These are phyloP conservation scores for Pterocarpus santalinus DNA, from an alignment of 306 rosid genomes.

Conservation along the genomic window DNA sequence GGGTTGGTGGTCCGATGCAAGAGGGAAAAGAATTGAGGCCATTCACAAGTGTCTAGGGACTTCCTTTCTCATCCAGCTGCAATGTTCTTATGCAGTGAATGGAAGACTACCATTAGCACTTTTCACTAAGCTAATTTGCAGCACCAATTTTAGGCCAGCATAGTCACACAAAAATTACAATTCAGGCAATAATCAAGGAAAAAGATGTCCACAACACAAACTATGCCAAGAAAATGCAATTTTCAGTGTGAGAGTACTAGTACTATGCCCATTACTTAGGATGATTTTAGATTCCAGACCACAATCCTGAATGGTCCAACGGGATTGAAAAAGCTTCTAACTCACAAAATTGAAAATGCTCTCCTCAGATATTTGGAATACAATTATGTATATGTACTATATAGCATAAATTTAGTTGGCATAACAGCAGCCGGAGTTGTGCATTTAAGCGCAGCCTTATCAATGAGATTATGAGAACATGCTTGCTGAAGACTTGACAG, in stretches of 20 bases:
- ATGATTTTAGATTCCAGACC: slow-evolving; percentile 14
- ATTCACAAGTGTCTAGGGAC: too few relatives aligned
- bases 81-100: slow-evolving; percentile 27
- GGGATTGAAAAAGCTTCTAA: not conserved
- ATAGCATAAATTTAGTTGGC: not conserved
- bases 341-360: not conserved
- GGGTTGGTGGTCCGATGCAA: too few relatives aligned
- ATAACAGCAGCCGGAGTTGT: too few relatives aligned
- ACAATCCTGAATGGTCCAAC: slow-evolving; percentile 27
- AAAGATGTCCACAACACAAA: too few relatives aligned
- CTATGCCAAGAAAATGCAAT: slow-evolving; percentile 4
- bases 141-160: slow-evolving; percentile 2
- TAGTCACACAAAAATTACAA: not conserved
- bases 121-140: slow-evolving; percentile 3
- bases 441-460: not conserved
- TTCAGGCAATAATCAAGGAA: not conserved
- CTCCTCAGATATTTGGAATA: slow-evolving; percentile 7
- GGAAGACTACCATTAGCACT: slow-evolving; percentile 6
- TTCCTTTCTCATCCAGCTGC: too few relatives aligned
- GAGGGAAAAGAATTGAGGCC: too few relatives aligned
- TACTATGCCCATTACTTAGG: not conserved
- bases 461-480: slow-evolving; percentile 18
- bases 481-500: slow-evolving; percentile 25
- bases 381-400: not conserved
- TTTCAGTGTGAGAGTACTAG: slow-evolving; percentile 26